These are phyloP conservation scores for Aureoboletus auriporus DNA, from an alignment of 768 basidiomycete species.

Conservation along the genomic window DNA sequence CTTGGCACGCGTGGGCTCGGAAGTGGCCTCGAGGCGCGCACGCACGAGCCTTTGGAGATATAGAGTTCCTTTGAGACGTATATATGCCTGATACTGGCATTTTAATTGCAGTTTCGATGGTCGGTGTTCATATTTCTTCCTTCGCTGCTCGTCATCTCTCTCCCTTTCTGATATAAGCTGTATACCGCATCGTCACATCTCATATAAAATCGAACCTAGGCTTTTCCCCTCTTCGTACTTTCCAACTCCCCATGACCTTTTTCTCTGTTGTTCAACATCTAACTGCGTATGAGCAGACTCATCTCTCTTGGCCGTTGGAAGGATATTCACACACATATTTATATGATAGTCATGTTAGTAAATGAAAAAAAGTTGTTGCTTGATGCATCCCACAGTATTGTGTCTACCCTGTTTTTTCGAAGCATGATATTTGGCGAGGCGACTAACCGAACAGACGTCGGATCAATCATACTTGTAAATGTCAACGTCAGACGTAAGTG, in stretches of 20 bases:
- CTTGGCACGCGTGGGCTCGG: slow-evolving; percentile 43
- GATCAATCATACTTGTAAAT: too few relatives aligned
- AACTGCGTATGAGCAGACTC: too few relatives aligned
- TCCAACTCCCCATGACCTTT: not conserved
- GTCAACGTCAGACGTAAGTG: not conserved
- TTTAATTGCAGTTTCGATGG: slow-evolving; percentile 19
- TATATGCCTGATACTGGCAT: slow-evolving; percentile 20
- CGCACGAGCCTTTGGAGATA: slow-evolving; percentile 85
- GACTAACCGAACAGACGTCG: not conserved
- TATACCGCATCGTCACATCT: slow-evolving; percentile 24
- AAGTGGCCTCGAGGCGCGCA: slow-evolving; percentile 73
- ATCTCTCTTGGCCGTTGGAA: too few relatives aligned
- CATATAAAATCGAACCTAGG: slow-evolving; percentile 12
- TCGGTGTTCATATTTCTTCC: slow-evolving; percentile 11
- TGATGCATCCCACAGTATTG: slow-evolving; percentile 19
- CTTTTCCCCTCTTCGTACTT: slow-evolving; percentile 2
- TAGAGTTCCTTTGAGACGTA: slow-evolving; percentile 32
- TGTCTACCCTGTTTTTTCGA: not conserved
- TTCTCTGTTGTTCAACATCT: not conserved
- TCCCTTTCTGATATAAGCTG: slow-evolving; percentile 17
- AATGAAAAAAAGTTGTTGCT: slow-evolving; percentile 21
- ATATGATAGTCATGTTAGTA: slow-evolving; percentile 17
- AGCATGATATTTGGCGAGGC: not conserved
- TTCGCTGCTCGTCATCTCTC: slow-evolving; percentile 8
- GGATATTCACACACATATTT: slow-evolving; percentile 6